Evolutionary conservation across 2,329 filamentous ascomycete genomes (phyloP).

Genomic region (Aureobasidium vineae): DNA sequence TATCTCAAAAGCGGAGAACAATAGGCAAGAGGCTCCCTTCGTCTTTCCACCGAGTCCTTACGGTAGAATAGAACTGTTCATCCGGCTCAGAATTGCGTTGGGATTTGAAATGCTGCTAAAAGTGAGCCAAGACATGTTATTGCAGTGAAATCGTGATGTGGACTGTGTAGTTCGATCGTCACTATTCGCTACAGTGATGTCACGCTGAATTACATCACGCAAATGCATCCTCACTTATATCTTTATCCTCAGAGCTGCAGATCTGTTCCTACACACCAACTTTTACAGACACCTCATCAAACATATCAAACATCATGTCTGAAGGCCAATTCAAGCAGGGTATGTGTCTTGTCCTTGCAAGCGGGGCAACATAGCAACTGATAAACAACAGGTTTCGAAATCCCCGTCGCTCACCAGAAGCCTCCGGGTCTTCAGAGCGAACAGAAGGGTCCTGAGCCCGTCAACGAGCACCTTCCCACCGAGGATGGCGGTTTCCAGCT

Average conservation of each 20-base stretch:
- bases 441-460: slow-evolving; percentile 49
- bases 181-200: neutral
- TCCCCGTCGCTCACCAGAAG: slow-evolving; percentile 52
- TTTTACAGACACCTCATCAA: neutral
- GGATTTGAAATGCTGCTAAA: neutral
- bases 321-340: slow-evolving; percentile 26
- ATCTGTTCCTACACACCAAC: slow-evolving; percentile 10
- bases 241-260: slow-evolving; percentile 5
- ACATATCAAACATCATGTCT: slow-evolving; percentile 20
- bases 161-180: slow-evolving; percentile 12
- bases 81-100: neutral
- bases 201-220: slow-evolving; percentile 15
- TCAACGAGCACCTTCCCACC: slow-evolving; percentile 65
- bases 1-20: neutral
- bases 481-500: slow-evolving; percentile 65
- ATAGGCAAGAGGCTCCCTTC: neutral
- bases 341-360: neutral
- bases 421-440: slow-evolving; percentile 53
- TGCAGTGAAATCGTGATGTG: slow-evolving; percentile 1
- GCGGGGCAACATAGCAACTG: neutral
- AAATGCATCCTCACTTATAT: slow-evolving; percentile 2
- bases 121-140: slow-evolving; percentile 1
- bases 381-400: slow-evolving; percentile 45
- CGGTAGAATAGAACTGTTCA: neutral
- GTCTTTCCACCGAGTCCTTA: neutral